Evolutionary conservation across 306 rosid genomes (phyloP).

Genomic region (Acacia melanoxylon): DNA sequence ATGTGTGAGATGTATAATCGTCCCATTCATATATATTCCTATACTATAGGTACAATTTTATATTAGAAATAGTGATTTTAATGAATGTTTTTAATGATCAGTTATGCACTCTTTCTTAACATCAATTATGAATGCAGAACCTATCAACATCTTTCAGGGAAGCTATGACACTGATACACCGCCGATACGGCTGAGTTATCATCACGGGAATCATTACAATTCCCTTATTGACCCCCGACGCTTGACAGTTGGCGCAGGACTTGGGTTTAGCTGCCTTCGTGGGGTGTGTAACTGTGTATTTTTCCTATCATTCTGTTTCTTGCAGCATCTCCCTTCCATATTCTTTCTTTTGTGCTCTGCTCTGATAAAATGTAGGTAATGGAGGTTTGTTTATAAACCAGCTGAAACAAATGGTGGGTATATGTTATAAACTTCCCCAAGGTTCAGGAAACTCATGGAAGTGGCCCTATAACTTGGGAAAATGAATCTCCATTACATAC

Average conservation of each 20-base stretch:
- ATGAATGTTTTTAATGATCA: conserved; percentile 6
- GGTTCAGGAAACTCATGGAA: not conserved
- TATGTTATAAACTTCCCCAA: not conserved
- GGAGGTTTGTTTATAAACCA: conserved; percentile 18
- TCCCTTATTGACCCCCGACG: conserved; percentile 95
- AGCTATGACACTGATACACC: conserved; percentile 81
- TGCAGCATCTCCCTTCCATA: not conserved
- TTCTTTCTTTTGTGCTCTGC: not conserved
- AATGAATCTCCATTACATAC: not conserved
- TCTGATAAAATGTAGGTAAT: not conserved
- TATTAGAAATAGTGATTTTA: conserved; percentile 1
- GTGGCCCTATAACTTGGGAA: conserved; percentile 1
- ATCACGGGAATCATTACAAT: conserved; percentile 95
- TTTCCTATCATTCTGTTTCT: conserved; percentile 10
- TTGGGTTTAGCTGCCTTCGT: conserved; percentile 82
- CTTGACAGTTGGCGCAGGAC: conserved; percentile 82
- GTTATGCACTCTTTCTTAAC: conserved; percentile 28
- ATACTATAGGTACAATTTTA: conserved; percentile 60
- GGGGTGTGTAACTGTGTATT: conserved; percentile 53
- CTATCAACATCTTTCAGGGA: conserved; percentile 92
- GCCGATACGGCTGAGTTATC: conserved; percentile 88
- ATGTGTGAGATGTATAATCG: conserved; percentile 94
- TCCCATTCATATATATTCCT: conserved; percentile 88
- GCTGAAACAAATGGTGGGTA: not conserved
- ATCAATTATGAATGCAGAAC: conserved; percentile 59